Evolutionary conservation across 306 rosid genomes (phyloP), one percentile per base, ranked within the genome.

Genomic region (Vigna angularis): DNA sequence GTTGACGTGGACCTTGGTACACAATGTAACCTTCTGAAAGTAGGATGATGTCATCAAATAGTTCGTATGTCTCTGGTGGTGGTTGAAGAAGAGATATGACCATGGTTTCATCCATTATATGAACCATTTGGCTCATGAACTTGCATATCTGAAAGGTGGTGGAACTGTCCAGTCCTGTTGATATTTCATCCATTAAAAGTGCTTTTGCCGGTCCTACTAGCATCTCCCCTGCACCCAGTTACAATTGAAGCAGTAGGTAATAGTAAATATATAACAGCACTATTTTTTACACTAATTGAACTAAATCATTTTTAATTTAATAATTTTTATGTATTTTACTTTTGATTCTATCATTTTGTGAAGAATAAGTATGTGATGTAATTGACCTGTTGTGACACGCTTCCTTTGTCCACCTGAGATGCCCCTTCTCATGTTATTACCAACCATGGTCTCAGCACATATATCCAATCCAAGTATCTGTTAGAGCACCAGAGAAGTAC

Each of bases 141-240:
- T 81, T 87, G 86, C 89, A 81, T n/a, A 90, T 92, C 51, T 92
- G 97, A 66, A 87, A 92, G 4, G 97, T 88, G 53, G 97, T 88
- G 61, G 97, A 90, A 81, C 97, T 92, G 77, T 92, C 97, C 62
- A 92, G 72, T 5, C 97, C 97, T 7, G 97, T 92, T 49, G 97
- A 92, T 62, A 92, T 90, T 75, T 92, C 97, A 74, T 90, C 97
- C 97, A 92, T 92, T 47, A 92, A 71, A 9, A 92, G 70, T 50
- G 87, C 93, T 69, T 87, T 88, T 56, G 93, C 93, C 0, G 95
- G 97, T 66, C 95, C 95, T 47, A 82, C 95, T 78, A 92, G 47
- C 95, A 92, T 92, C 81, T 92, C 97, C 38, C 97, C 97, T 90
- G 20, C 76, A 82, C 36, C 47, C 18, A 51, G 64, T 75, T 67